These are phyloP conservation scores for Silybum marianum DNA, from an alignment of 129 eudicot species.

Conservation along the genomic window DNA sequence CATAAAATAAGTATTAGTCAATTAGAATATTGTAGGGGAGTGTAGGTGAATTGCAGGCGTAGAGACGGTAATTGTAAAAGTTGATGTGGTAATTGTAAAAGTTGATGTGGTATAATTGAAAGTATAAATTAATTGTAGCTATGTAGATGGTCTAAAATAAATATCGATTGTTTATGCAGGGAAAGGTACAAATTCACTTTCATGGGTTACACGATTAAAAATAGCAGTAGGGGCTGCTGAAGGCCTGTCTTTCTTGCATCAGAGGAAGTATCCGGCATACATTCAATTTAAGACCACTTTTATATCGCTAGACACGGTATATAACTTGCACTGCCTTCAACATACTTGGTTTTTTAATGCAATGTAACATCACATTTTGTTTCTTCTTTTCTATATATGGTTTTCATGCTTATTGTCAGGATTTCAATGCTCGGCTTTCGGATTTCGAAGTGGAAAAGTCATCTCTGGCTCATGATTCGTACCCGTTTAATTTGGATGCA, in stretches of 20 bases:
- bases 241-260: constrained; percentile 30
- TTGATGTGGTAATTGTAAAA: too few species aligned
- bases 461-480: not conserved
- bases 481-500: constrained; percentile 7
- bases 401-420: constrained; percentile 12
- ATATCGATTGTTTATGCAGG: not conserved
- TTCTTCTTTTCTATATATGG: not conserved
- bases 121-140: too few species aligned
- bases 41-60: too few species aligned
- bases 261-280: constrained; percentile 11
- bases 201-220: constrained; percentile 31
- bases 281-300: constrained; percentile 19
- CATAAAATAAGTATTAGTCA: too few species aligned
- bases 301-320: constrained; percentile 30
- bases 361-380: not conserved
- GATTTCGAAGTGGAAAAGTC: constrained; percentile 7
- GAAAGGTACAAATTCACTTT: constrained; percentile 6
- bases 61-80: too few species aligned
- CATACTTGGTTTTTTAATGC: not conserved
- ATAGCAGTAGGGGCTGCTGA: constrained; percentile 29
- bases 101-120: too few species aligned
- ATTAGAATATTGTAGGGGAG: too few species aligned
- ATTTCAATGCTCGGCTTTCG: constrained; percentile 20
- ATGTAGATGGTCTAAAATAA: too few species aligned
- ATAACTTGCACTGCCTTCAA: not conserved